phyloP scores from a whole-genome alignment of 352 stramenopile species.

The Phytophthora uliginosa region DNA sequence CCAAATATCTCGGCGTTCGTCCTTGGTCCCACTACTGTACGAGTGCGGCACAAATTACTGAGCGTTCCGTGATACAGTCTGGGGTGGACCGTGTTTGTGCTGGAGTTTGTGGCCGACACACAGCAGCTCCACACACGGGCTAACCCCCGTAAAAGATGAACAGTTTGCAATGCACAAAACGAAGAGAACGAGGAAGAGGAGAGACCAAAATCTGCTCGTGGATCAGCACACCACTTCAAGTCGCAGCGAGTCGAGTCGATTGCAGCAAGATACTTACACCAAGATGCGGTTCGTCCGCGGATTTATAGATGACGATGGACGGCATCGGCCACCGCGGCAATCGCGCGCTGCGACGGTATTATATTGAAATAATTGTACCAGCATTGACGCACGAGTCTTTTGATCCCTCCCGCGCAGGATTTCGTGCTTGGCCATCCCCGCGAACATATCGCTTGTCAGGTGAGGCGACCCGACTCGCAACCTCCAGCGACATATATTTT shows the following conservation, averaged over 20 bases:
- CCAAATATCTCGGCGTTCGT: conserved; percentile 1
- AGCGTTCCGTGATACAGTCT: conserved; percentile 30
- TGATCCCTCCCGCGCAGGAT: conserved; percentile 20
- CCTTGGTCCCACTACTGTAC: not conserved
- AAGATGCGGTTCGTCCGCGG: not conserved
- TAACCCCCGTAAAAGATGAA: conserved; percentile 25
- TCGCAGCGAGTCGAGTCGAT: not conserved
- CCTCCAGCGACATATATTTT: too few relatives aligned
- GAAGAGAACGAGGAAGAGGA: not conserved
- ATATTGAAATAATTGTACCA: too few relatives aligned
- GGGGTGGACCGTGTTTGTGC: conserved; percentile 37
- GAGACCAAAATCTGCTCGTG: not conserved
- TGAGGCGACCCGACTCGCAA: too few relatives aligned
- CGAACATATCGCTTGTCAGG: conserved; percentile 7
- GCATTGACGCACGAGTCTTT: not conserved
- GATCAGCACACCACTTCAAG: conserved; percentile 16
- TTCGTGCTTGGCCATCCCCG: too few relatives aligned
- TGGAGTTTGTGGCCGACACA: conserved; percentile 32
- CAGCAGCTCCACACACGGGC: conserved; percentile 22
- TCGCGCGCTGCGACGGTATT: not conserved
- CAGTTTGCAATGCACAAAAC: conserved; percentile 11
- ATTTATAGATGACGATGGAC: not conserved
- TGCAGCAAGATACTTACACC: not conserved
- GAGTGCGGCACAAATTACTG: not conserved
- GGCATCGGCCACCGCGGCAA: not conserved